Base-by-base conservation (phyloP, 2,329 filamentous ascomycete species). In the Xylariaceae sp. region DNA sequence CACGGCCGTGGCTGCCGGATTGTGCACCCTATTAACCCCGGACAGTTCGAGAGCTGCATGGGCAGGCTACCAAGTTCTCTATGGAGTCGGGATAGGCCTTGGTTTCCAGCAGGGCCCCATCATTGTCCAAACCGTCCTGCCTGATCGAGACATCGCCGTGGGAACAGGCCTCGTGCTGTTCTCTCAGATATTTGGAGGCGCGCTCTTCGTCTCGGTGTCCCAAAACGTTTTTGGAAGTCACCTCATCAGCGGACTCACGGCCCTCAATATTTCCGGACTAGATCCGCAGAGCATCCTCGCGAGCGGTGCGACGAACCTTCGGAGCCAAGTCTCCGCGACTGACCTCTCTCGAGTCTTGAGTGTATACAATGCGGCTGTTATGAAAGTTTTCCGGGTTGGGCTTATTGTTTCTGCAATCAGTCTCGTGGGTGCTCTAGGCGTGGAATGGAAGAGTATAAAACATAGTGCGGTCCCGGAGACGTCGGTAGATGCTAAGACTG, bases 361-460 rank as follows among this genome's bases (percentile, higher is more conserved):
- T 8, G 17, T 4, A 8, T 40, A 40, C 14, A 40, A 40, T n/a
- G 14, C 34, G 17, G 31, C 37, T n/a, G 4, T 40, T 3, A 16
- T 13, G 3, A 14, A n/a, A 13, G 30, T 26, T 2, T 40, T 40
- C 31, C 23, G 23, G 12, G 12, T 34, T n/a, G 30, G n/a, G 3
- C 23, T 40, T 2, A 19, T 30, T 12, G 11, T 40, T 11, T 15
- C 31, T 3, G 9, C 24, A 1, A 5, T 40, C 3, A 29, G n/a
- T 5, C 5, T 30, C 3, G 23, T 40, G 9, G 37, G 31, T n/a
- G 37, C 37, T 9, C 15, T 40, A 9, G 15, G 12, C 12, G 18
- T 40, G n/a, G 23, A 40, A 24, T 40, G 37, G 37, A 40, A 34
- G 37, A 40, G 24, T 12, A 18, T 34, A 12, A 40, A 40, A 15